Conservation (phyloP, 345 rosid species). For the Pugionium dolabratum region DNA sequence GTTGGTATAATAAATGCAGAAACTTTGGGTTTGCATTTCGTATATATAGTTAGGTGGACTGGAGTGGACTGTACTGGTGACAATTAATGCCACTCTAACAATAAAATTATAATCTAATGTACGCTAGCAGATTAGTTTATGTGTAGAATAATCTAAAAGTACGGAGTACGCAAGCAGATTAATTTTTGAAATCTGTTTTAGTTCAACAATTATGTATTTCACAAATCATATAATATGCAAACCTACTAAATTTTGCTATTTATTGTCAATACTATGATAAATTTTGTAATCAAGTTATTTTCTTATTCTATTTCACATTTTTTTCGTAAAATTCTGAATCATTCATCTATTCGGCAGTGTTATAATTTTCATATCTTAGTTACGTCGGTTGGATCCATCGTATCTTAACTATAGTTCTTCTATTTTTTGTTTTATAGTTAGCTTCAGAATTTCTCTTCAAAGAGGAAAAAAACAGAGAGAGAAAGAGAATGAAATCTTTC, state of each 20-base stretch:
- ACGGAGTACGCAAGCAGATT: slow-evolving; percentile 23
- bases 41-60: slow-evolving; percentile 27
- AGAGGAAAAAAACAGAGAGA: not conserved
- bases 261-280: not conserved
- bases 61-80: slow-evolving; percentile 25
- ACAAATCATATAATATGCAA: not conserved
- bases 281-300: not conserved
- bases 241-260: not conserved
- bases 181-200: slow-evolving; percentile 6
- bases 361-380: not conserved
- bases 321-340: not conserved
- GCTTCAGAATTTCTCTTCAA: not conserved
- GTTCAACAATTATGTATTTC: not conserved
- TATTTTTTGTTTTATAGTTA: not conserved
- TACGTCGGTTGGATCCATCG: slow-evolving; percentile 14
- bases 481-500: slow-evolving; percentile 58
- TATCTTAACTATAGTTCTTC: not conserved
- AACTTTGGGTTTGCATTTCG: slow-evolving; percentile 7
- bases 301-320: slow-evolving; percentile 4
- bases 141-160: not conserved
- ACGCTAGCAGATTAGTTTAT: not conserved
- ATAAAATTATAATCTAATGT: not conserved
- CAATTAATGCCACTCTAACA: slow-evolving; percentile 26
- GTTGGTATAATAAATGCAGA: slow-evolving; percentile 22
- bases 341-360: slow-evolving; percentile 3